phyloP scores from a whole-genome alignment of 805 yeast genomes.

The Ogataea methylovora region DNA sequence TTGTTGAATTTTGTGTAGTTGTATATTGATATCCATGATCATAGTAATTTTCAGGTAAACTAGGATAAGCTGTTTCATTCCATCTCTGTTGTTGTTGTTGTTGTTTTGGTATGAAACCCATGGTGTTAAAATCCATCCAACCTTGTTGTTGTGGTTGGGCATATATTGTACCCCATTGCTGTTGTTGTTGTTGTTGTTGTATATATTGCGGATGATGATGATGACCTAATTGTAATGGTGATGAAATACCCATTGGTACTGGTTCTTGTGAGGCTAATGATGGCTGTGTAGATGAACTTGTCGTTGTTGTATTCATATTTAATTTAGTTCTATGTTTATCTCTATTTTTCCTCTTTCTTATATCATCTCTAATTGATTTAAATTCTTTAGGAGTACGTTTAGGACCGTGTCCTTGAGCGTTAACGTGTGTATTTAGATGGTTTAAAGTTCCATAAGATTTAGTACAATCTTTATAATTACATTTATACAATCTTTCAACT shows the following conservation, averaged over 20 bases:
- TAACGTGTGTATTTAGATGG: conserved; percentile 50
- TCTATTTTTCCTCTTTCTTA: conserved; percentile 20
- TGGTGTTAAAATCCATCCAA: too few relatives aligned
- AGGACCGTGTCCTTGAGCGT: conserved; percentile 45
- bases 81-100: conserved; percentile 1
- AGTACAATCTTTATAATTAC: conserved; percentile 38
- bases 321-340: background rate
- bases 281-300: background rate
- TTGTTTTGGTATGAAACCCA: conserved; percentile 1
- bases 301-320: background rate
- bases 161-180: too few relatives aligned
- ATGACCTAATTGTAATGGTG: background rate
- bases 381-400: conserved; percentile 51
- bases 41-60: too few relatives aligned
- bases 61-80: background rate
- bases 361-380: conserved; percentile 37
- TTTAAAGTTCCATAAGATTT: conserved; percentile 56
- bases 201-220: background rate
- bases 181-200: background rate
- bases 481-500: conserved; percentile 45
- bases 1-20: too few relatives aligned
- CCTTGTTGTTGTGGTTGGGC: too few relatives aligned
- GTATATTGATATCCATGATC: too few relatives aligned
- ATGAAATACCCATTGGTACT: background rate
- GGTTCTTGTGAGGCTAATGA: background rate